Base-by-base conservation (phyloP, 345 rosid species). In the Kernera saxatilis region DNA sequence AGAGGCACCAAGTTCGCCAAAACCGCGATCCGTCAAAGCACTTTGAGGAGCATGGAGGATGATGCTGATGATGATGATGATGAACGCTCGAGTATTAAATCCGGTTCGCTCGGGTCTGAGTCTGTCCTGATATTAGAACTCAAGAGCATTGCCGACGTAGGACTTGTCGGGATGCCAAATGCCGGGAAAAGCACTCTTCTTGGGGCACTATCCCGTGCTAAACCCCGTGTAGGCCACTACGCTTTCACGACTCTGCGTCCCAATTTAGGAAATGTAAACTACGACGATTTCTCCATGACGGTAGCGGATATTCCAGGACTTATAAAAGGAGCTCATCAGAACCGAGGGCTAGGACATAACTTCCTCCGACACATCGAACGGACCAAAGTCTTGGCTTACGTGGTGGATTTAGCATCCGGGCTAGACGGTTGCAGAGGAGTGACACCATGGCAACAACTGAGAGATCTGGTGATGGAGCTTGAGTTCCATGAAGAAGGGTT, bases 251-350 rank as follows among this genome's bases (percentile, higher is more conserved):
- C 96, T 9, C 83, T 91, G 0, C 80, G 97, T 54, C 98, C 98
- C 1, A 93, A 89, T 72, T 69, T 93, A 73, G 98, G 98, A 43
- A 93, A 89, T 48, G 61, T 91, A 30, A 88, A 84, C 73, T 89
- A 83, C 7, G 88, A 89, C 0, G 93, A 93, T 75, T 75, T 93
- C 73, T 89, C 96, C 30, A 83, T 93, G 60, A 91, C 94, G 6
- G 92, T 93, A 69, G 98, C 98, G 1, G 98, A 93, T 71, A 87
- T 93, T 58, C 97, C 98, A 0, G 98, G 98, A 53, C 92, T 93
- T 22, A 86, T 93, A 72, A 88, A 84, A 80, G 96, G 96, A 25
- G 97, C 96, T 51, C 94, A 93, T 56, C 85, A 79, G 73, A 86
- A 90, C 70, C 76, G 88, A 22, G 98, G 98, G 11, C 86, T 93